Percentiles rank a stretch among this genome's conserved stretches.
These are phyloP conservation scores for Fusarium compactum DNA, from an alignment of 2,329 filamentous ascomycete genomes.

Conservation along the genomic window DNA sequence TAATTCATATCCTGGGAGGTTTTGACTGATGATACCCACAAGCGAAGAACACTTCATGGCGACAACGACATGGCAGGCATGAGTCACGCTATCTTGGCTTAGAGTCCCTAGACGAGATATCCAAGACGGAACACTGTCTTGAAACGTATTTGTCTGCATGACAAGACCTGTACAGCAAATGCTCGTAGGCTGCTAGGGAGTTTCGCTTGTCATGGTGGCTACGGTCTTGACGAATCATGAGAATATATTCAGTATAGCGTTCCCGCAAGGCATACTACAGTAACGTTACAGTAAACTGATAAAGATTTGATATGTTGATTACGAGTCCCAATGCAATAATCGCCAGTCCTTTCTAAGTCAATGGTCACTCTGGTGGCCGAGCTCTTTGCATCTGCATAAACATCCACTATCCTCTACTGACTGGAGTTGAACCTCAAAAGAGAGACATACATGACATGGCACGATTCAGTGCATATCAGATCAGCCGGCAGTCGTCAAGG, in stretches of 20 bases:
- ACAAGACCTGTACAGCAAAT: neutral
- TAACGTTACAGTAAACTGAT: neutral
- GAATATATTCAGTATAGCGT: neutral
- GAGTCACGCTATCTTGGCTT: neutral
- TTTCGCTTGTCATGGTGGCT: neutral
- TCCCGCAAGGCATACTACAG: neutral
- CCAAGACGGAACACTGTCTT: neutral
- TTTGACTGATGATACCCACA: conserved; percentile 17
- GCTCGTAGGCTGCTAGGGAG: neutral
- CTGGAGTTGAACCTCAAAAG: neutral
- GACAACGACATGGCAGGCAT: neutral
- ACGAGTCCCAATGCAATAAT: neutral
- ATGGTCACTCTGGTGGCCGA: neutral
- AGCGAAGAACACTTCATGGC: conserved; percentile 1
- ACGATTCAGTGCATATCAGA: neutral
- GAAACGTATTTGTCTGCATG: neutral
- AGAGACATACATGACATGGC: neutral
- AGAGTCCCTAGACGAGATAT: neutral
- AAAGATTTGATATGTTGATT: neutral
- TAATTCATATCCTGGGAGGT: neutral
- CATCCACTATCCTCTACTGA: neutral
- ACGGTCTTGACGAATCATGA: neutral
- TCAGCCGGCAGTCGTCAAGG: neutral
- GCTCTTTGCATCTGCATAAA: neutral
- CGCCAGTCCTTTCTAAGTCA: neutral